Percentiles rank a stretch among this genome's conserved stretches.
phyloP scores from a whole-genome alignment of 345 rosid genomes.

The Gossypium bickii region DNA sequence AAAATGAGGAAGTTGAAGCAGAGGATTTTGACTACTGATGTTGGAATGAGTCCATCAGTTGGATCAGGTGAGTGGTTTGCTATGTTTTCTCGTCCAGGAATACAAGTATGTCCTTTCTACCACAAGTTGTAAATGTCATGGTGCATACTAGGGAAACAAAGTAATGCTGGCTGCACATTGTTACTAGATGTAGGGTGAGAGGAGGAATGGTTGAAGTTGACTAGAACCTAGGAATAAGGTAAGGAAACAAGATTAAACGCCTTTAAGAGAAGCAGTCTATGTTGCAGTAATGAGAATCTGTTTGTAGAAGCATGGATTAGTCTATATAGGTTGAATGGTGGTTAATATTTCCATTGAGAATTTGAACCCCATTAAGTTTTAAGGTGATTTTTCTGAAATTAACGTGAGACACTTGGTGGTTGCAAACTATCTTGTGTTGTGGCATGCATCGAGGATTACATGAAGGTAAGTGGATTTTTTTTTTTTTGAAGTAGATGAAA shows the following conservation, averaged over 20 bases:
- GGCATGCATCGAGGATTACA: neutral
- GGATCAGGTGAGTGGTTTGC: conserved; percentile 31
- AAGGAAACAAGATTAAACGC: neutral
- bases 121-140: neutral
- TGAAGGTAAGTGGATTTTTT: neutral
- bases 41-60: conserved; percentile 30
- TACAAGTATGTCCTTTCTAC: neutral
- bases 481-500: neutral
- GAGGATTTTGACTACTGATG: conserved; percentile 26
- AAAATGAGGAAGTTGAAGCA: conserved; percentile 35
- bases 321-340: neutral
- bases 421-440: neutral
- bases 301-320: neutral
- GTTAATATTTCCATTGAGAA: neutral
- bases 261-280: neutral
- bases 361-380: neutral
- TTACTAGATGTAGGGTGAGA: neutral
- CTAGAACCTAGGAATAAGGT: neutral
- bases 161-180: neutral
- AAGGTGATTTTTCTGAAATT: neutral
- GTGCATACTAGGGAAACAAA: neutral
- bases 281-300: neutral
- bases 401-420: neutral
- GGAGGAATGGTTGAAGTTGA: neutral
- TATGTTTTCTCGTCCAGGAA: neutral